phyloP scores from a whole-genome alignment of 352 stramenopile genomes.

The Elongisporangium senticosum region DNA sequence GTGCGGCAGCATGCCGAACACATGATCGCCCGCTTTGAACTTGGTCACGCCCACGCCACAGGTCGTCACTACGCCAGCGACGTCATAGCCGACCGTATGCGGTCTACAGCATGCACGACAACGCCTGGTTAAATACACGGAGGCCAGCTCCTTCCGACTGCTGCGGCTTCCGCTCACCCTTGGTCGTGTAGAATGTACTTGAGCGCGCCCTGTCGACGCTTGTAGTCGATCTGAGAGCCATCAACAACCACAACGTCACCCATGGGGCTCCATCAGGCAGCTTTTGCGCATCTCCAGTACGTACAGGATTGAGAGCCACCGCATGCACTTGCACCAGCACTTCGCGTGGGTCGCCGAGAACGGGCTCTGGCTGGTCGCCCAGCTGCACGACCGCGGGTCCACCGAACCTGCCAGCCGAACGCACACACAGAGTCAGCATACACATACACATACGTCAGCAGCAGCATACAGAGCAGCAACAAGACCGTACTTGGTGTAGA shows the following conservation, averaged over 20 bases:
- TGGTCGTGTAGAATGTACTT: slow-evolving; percentile 17
- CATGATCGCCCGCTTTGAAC: slow-evolving; percentile 54
- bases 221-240: slow-evolving; percentile 67
- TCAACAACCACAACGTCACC: neutral
- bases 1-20: slow-evolving; percentile 71
- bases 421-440: neutral
- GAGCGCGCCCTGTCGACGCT: slow-evolving; percentile 61
- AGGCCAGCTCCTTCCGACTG: no score
- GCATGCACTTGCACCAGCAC: slow-evolving; percentile 65
- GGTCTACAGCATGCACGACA: slow-evolving; percentile 28
- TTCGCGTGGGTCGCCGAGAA: slow-evolving; percentile 45
- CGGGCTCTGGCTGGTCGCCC: slow-evolving; percentile 40
- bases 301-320: slow-evolving; percentile 53
- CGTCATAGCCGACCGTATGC: slow-evolving; percentile 64
- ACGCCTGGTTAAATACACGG: neutral
- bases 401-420: slow-evolving; percentile 40
- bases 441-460: neutral
- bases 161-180: neutral
- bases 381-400: slow-evolving; percentile 54
- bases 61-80: slow-evolving; percentile 52
- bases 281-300: neutral
- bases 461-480: neutral
- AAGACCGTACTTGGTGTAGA: slow-evolving; percentile 52
- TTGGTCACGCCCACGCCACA: slow-evolving; percentile 50
- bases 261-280: neutral